Evolutionary conservation across 2,329 filamentous ascomycete genomes (phyloP), one percentile per base, ranked within the genome.

Genomic region (Diaporthe ilicicola): DNA sequence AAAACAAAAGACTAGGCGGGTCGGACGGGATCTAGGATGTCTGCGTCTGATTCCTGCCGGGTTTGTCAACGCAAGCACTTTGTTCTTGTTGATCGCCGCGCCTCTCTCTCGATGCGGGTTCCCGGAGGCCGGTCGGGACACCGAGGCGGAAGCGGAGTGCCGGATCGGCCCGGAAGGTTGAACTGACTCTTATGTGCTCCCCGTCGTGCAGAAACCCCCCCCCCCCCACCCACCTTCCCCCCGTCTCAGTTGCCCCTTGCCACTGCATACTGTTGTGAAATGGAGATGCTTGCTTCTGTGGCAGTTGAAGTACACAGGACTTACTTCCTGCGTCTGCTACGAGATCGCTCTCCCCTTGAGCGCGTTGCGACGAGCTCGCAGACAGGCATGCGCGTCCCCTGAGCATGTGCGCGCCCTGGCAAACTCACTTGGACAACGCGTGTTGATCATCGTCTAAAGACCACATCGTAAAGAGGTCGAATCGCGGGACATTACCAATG

Each of bases 91-190:
- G 9, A 27, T 34, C 6, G 29, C 27, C 3, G 3, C 4, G 13
- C 32, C 27, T n/a, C 59, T 34, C 42, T 34, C 32, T n/a, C 19
- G 42, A 34, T 19, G 13, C 27, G 8, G 56, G 39, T 19, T 39
- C 13, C 37, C 37, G 37, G 37, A 39, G 37, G 37, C 13, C 37
- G 37, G 37, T 39, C 54, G 34, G 54, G 22, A 27, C 34, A 22
- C 54, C 56, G 56, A 32, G 3, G 29, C 27, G 39, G 59, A 22
- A 44, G 42, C 24, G 22, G 34, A 59, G 55, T 5, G 8, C 39
- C 56, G 42, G 59, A 48, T 48, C 42, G 59, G 42, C 42, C 59
- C 59, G 59, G 24, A 48, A 34, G 27, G 44, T 48, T 48, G 29
- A 34, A 48, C 19, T 62, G 42, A 22, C 22, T 48, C 24, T 32